These are phyloP conservation scores for Somion occarium DNA, from an alignment of 1,284 basidiomycete genomes.

Conservation along the genomic window DNA sequence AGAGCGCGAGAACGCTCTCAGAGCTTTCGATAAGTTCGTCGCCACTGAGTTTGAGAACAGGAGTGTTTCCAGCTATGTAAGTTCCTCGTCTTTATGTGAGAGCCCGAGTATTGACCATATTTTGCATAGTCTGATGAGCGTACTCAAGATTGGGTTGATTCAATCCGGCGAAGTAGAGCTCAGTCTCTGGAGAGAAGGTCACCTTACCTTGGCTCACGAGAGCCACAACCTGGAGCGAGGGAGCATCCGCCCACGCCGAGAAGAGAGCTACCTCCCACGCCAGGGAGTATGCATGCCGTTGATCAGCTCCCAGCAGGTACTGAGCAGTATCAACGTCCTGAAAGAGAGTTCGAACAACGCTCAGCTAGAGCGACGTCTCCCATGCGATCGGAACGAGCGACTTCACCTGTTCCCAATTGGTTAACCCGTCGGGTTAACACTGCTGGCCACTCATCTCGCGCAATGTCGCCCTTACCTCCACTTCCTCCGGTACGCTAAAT, in stretches of 20 bases:
- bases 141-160: constrained; percentile 26
- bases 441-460: neutral
- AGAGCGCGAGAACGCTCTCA: constrained; percentile 45
- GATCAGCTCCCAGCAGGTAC: neutral
- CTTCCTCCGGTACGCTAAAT: neutral
- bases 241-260: neutral
- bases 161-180: constrained; percentile 13
- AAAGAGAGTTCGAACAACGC: neutral
- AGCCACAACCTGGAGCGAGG: neutral
- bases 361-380: neutral
- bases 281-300: neutral
- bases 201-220: neutral
- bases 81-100: neutral
- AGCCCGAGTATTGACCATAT: neutral
- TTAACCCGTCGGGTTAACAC: constrained; percentile 4
- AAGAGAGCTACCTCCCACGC: neutral
- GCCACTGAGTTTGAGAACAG: constrained; percentile 36
- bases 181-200: neutral
- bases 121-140: constrained; percentile 19
- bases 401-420: constrained; percentile 3
- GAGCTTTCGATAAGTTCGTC: constrained; percentile 52
- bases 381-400: neutral
- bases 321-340: neutral
- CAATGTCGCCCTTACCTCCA: constrained; percentile 1
- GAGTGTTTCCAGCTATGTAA: constrained; percentile 24